Evolutionary conservation across 2,329 filamentous ascomycete genomes (phyloP).

Genomic region (Penicillium brasilianum): DNA sequence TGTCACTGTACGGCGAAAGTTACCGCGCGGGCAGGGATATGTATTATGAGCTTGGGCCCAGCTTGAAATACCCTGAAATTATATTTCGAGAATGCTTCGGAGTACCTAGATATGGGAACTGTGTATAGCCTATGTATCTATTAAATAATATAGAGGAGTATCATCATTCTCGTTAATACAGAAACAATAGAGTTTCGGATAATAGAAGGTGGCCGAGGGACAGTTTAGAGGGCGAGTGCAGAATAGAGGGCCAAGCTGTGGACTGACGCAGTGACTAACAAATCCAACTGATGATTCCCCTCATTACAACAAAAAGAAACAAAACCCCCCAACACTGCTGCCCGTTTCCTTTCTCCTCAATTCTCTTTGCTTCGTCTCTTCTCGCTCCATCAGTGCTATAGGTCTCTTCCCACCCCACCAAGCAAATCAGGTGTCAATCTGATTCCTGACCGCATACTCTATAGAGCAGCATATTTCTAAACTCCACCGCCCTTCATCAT

Average conservation of each 20-base stretch:
- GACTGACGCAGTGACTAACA: constrained; percentile 1
- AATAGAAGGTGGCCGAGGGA: too few species aligned
- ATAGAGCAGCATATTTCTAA: not conserved
- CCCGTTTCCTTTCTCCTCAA: not conserved
- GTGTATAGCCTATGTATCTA: too few species aligned
- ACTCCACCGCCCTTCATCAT: not conserved
- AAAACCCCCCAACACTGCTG: not conserved
- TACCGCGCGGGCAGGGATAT: too few species aligned
- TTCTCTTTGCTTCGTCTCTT: not conserved
- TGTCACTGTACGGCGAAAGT: too few species aligned
- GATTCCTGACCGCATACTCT: not conserved
- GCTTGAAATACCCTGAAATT: too few species aligned
- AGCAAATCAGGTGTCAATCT: not conserved
- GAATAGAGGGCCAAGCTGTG: not conserved
- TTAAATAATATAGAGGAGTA: too few species aligned
- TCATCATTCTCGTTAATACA: too few species aligned
- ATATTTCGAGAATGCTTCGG: too few species aligned
- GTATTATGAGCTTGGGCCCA: too few species aligned
- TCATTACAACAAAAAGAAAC: not conserved
- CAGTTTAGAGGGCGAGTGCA: too few species aligned
- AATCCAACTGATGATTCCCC: not conserved
- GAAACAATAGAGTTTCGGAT: too few species aligned
- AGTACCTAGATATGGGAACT: too few species aligned
- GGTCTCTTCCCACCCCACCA: not conserved
- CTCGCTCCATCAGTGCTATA: not conserved